Conservation (phyloP, 2,329 filamentous ascomycete genomes). For the Fusarium begoniae region DNA sequence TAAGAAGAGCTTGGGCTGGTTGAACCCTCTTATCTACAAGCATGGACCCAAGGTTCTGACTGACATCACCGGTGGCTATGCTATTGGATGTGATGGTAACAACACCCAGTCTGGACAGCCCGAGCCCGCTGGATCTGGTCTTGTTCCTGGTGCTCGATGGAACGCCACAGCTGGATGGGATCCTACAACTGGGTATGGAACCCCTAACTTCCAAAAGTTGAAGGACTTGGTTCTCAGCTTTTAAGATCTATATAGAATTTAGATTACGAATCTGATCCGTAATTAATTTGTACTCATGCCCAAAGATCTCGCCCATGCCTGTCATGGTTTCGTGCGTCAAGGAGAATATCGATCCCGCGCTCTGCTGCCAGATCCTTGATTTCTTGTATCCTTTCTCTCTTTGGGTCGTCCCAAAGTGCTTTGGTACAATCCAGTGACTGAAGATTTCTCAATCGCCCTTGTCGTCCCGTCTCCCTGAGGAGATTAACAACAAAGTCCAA, state of each 20-base stretch:
- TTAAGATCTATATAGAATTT: neutral
- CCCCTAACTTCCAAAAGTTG: slow-evolving; percentile 34
- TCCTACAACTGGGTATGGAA: slow-evolving; percentile 31
- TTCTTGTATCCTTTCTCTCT: neutral
- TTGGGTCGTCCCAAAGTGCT: neutral
- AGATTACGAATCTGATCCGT: neutral
- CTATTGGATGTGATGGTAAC: slow-evolving; percentile 43
- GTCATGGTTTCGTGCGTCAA: neutral
- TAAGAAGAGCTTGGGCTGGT: slow-evolving; percentile 57
- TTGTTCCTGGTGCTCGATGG: slow-evolving; percentile 32
- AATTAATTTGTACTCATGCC: neutral
- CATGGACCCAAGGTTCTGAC: slow-evolving; percentile 27
- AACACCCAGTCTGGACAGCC: slow-evolving; percentile 29
- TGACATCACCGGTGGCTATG: slow-evolving; percentile 45
- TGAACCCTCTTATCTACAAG: slow-evolving; percentile 58
- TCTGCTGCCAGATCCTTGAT: neutral
- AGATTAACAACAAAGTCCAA: neutral
- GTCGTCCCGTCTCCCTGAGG: neutral
- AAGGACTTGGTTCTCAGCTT: slow-evolving; percentile 16
- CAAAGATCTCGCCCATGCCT: neutral
- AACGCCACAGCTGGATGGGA: slow-evolving; percentile 37
- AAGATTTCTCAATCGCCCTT: neutral
- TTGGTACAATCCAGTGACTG: neutral
- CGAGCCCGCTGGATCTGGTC: slow-evolving; percentile 20
- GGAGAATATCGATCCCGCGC: neutral